Base-by-base conservation (phyloP, 2,329 filamentous ascomycete species). In the Colletotrichum lini region DNA sequence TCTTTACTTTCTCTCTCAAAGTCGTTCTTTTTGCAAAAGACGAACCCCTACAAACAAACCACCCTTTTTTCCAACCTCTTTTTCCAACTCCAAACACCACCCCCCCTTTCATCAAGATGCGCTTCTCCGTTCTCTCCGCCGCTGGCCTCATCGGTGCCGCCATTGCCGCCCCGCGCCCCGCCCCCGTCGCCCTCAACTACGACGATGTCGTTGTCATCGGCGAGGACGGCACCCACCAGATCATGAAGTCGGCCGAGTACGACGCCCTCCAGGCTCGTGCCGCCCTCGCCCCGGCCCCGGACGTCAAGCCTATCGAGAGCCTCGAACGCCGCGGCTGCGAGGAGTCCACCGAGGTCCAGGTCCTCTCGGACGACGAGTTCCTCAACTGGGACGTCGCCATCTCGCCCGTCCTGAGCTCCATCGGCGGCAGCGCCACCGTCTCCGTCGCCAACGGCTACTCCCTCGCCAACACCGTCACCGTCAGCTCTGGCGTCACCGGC, bases 371-470 rank as follows among this genome's bases (percentile, higher is more conserved):
- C 35, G 63, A 72, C 4, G 75, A 74, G 44, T 84, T 83, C 74
- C 74, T 80, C 26, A 81, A 81, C 74, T 83, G 82, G 82, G 82
- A 84, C 66, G 75, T 81, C 1, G 75, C 74, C 57, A 81, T 82
- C 74, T 83, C 82, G 16, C 75, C 77, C 23, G 78, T 83, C 12
- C 73, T 80, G 16, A 76, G 77, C 58, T 79, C 79, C 9, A 75
- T 73, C 10, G 77, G 76, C 9, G 76, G 74, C 26, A 75, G 59
- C 3, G 76, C 79, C 50, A 71, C 65, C n/a, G 78, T 83, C 12
- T 65, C 80, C 2, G 74, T 80, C 9, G 75, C 75, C 30, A 65
- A 75, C n/a, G 82, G 82, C 15, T 82, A 79, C 75, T 72, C 73
- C 5, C 73, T 84, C 38, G 23, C 74, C 49, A 83, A 83, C 75